Base-by-base conservation (phyloP, 2,329 filamentous ascomycete species). In the Fusarium sp. region DNA sequence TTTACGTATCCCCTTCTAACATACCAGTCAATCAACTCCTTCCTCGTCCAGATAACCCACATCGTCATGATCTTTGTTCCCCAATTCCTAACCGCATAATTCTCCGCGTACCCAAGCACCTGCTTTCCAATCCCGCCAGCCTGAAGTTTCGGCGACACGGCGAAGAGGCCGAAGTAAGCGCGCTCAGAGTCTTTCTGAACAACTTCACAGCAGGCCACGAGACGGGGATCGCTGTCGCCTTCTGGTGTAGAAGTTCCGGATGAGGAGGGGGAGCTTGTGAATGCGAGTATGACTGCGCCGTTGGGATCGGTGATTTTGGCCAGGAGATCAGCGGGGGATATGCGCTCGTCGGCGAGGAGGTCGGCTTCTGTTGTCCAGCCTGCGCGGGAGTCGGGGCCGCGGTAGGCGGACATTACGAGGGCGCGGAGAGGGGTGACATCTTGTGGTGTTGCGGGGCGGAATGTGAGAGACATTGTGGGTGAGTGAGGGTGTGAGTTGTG, bases 331-430 rank as follows among this genome's bases (percentile, higher is more conserved):
- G 65, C 69, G 3, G 77, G 69, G 69, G 84, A 81, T 77, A 87
- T 87, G 78, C 85, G 84, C 31, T 84, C 79, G 75, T 83, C 84
- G 15, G 76, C 77, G 26, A 87, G 73, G 14, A 86, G 79, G 63
- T 86, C 83, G 22, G 85, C 84, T 70, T 86, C 85, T 8, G 84
- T 86, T 20, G 85, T 87, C 85, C 85, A 87, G 60, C 85, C 85
- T 22, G 78, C 74, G 36, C 82, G 80, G 72, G 80, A 83, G 31
- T 77, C 62, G 6, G 82, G 81, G 58, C 85, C 85, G 66, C 85
- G 84, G 79, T 85, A 87, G 44, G 85, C 85, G 5, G 82, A 82
- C 55, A 81, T 79, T 55, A 87, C 80, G 58, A 87, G 82, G 7
- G 79, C 67, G 28, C 83, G 81, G 35, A 86, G 65, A 17, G 73